phyloP scores from a whole-genome alignment of 345 rosid species.

The Lagerstroemia speciosa region DNA sequence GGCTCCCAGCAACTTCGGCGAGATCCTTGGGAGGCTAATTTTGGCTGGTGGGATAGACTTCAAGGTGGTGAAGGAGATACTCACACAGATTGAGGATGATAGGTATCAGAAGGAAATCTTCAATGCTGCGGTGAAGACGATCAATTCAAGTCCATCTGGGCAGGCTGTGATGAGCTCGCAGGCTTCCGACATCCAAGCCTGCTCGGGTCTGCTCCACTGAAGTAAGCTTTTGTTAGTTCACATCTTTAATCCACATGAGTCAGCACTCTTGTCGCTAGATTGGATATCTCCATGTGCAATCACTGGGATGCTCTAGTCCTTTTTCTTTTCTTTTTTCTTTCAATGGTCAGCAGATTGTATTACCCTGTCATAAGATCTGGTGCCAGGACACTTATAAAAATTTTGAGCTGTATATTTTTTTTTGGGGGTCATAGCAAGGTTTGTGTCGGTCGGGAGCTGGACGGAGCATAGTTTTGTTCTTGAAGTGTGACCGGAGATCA shows the following conservation, averaged over 20 bases:
- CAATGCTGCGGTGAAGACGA: constrained; percentile 34
- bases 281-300: neutral
- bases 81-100: constrained; percentile 61
- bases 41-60: constrained; percentile 44
- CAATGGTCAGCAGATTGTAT: neutral
- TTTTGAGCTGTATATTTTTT: neutral
- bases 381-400: neutral
- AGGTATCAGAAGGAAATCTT: constrained; percentile 43
- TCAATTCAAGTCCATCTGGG: constrained; percentile 28
- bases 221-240: neutral
- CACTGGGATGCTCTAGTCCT: neutral
- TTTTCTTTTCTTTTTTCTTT: neutral
- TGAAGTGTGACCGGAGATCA: neutral
- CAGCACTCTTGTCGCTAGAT: neutral
- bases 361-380: constrained; percentile 1
- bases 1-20: constrained; percentile 72
- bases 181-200: constrained; percentile 48
- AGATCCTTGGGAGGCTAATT: constrained; percentile 57
- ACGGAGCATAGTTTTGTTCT: neutral
- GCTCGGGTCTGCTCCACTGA: constrained; percentile 40
- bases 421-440: neutral
- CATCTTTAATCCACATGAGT: constrained; percentile 5
- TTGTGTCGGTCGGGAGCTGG: neutral
- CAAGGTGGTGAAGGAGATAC: constrained; percentile 44
- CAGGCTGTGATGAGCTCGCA: constrained; percentile 40